Percentiles rank a stretch among this genome's conserved stretches.
phyloP scores from a whole-genome alignment of 2,329 filamentous ascomycete genomes.

The Colletotrichum orchidophilum region DNA sequence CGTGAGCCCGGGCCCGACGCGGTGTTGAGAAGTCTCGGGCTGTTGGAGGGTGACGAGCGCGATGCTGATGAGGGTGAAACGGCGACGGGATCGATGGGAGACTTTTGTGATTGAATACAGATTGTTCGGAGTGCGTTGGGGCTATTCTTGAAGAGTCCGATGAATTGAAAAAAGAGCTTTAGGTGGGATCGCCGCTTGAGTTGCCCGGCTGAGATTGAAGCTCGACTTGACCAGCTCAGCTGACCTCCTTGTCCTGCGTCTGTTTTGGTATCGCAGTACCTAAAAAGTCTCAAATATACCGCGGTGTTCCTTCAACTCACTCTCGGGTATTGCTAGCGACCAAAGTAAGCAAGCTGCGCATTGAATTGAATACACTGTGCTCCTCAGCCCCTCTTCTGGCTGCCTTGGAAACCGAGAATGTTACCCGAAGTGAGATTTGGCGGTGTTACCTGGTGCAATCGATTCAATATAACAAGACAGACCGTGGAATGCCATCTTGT shows the following conservation, averaged over 20 bases:
- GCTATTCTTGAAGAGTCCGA: too few relatives aligned
- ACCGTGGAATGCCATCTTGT: background rate
- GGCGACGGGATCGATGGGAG: background rate
- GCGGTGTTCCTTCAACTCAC: background rate
- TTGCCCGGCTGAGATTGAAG: background rate
- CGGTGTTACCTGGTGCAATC: background rate
- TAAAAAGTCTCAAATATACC: background rate
- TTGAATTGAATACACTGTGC: background rate
- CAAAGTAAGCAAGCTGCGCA: background rate
- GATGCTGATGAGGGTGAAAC: background rate
- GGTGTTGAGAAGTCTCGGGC: constrained; percentile 13
- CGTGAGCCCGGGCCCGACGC: constrained; percentile 33
- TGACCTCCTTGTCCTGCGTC: background rate
- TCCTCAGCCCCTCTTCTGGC: background rate
- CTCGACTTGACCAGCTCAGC: background rate
- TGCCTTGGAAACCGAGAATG: background rate
- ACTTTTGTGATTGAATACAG: background rate
- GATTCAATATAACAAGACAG: background rate
- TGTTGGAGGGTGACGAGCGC: background rate
- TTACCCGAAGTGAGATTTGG: background rate
- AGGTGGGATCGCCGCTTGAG: background rate
- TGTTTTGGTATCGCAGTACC: background rate
- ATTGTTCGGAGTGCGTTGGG: too few relatives aligned
- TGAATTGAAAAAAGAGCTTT: background rate
- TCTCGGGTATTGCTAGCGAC: background rate